These are phyloP conservation scores for Vicia sativa DNA, from an alignment of 306 rosid genomes.

Conservation along the genomic window DNA sequence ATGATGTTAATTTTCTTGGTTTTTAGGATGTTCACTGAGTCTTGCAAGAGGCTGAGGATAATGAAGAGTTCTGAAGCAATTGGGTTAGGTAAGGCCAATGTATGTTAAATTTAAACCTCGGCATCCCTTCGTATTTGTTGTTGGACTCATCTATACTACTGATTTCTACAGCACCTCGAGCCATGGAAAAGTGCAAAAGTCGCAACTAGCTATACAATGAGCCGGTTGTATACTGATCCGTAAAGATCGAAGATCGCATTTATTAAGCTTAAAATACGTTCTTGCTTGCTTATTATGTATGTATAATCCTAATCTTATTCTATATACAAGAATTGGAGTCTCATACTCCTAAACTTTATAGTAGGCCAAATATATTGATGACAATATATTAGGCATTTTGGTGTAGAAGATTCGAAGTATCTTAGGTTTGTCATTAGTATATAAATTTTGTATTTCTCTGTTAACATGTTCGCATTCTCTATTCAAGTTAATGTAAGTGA, in stretches of 20 bases:
- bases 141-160: slow-evolving; percentile 26
- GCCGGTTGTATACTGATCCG: slow-evolving; percentile 10
- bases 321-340: slow-evolving; percentile 47
- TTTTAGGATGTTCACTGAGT: slow-evolving; percentile 82
- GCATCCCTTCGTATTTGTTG: slow-evolving; percentile 1
- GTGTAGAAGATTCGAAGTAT: slow-evolving; percentile 38
- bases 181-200: slow-evolving; percentile 84
- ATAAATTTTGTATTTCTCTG: slow-evolving; percentile 62
- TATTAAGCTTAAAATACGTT: slow-evolving; percentile 40
- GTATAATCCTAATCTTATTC: slow-evolving; percentile 30
- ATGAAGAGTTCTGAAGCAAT: slow-evolving; percentile 97
- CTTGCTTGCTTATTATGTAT: slow-evolving; percentile 42
- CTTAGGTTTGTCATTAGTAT: slow-evolving; percentile 46
- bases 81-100: slow-evolving; percentile 68
- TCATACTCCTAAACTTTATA: slow-evolving; percentile 39
- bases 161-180: slow-evolving; percentile 80
- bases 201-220: slow-evolving; percentile 45
- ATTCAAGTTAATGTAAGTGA: slow-evolving; percentile 34
- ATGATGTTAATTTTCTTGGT: slow-evolving; percentile 31
- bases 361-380: slow-evolving; percentile 44
- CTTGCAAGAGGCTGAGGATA: slow-evolving; percentile 93
- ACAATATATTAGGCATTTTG: slow-evolving; percentile 35
- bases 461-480: slow-evolving; percentile 2
- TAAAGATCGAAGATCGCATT: slow-evolving; percentile 39
- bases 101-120: not conserved